These are phyloP conservation scores for Allomyces macrogynus DNA, from an alignment of 192 early-diverging fungal genomes.

Conservation along the genomic window DNA sequence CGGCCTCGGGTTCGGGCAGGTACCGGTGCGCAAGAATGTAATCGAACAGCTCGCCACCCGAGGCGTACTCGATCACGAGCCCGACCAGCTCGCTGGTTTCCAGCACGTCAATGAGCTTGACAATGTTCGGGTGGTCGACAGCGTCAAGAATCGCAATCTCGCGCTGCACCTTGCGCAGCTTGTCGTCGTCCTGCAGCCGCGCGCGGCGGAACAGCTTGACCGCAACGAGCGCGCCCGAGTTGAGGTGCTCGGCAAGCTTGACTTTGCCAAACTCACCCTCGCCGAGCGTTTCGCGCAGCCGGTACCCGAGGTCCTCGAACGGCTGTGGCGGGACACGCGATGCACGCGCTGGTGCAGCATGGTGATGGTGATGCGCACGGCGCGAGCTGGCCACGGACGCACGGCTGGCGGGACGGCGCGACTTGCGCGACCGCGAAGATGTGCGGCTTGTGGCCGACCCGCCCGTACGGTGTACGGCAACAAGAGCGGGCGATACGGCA, in stretches of 20 bases:
- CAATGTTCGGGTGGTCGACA: slow-evolving; percentile 76
- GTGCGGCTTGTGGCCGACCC: too few relatives aligned
- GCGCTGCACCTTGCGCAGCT: slow-evolving; percentile 74
- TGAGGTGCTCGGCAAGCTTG: too few relatives aligned
- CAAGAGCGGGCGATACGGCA: too few relatives aligned
- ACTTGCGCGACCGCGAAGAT: too few relatives aligned
- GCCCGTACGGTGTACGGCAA: too few relatives aligned
- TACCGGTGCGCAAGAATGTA: slow-evolving; percentile 87
- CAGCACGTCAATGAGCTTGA: slow-evolving; percentile 82
- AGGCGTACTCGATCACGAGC: slow-evolving; percentile 90
- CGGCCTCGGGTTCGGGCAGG: slow-evolving; percentile 75
- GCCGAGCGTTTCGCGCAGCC: neutral
- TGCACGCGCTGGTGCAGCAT: too few relatives aligned
- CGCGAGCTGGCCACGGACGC: too few relatives aligned
- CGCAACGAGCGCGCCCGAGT: too few relatives aligned
- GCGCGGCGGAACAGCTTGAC: too few relatives aligned
- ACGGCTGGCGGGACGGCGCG: too few relatives aligned
- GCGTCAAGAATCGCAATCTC: slow-evolving; percentile 58
- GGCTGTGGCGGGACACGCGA: neutral
- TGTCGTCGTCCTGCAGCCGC: slow-evolving; percentile 3
- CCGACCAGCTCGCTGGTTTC: slow-evolving; percentile 93
- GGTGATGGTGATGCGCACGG: too few relatives aligned
- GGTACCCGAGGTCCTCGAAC: neutral
- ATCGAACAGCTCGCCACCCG: slow-evolving; percentile 92
- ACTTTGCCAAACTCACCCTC: neutral